Conservation (phyloP, 371 early-diverging fungal species). For the Dinochytrium kinnereticum region DNA sequence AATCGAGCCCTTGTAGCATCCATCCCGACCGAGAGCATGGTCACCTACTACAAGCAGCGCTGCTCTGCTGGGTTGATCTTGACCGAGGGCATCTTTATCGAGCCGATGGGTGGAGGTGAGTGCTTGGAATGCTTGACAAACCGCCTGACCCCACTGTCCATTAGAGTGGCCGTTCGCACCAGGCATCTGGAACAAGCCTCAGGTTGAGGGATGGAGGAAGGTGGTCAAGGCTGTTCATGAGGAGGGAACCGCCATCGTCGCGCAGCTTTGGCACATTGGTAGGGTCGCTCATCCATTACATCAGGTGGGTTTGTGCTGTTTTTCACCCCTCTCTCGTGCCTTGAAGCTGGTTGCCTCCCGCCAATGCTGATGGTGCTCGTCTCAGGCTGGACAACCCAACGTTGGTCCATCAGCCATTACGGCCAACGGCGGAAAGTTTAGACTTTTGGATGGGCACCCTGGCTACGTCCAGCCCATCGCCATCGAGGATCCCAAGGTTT, state of each 20-base stretch:
- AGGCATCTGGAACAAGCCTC: conserved; percentile 45
- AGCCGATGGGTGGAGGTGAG: conserved; percentile 42
- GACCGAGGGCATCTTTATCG: conserved; percentile 59
- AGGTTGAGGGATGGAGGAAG: conserved; percentile 62
- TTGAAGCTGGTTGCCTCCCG: too few relatives aligned
- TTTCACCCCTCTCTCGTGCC: too few relatives aligned
- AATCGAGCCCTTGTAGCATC: conserved; percentile 40
- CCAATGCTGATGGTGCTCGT: too few relatives aligned
- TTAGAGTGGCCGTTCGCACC: conserved; percentile 8
- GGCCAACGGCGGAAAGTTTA: conserved; percentile 35
- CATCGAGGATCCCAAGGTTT: conserved; percentile 26
- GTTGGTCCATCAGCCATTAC: conserved; percentile 47
- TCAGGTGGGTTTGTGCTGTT: background rate
- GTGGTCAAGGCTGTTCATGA: conserved; percentile 62
- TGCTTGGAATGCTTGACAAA: background rate
- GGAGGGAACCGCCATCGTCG: conserved; percentile 59
- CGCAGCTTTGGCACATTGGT: conserved; percentile 64
- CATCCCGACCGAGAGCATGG: conserved; percentile 50
- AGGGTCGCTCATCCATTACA: conserved; percentile 25
- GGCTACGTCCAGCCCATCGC: conserved; percentile 33
- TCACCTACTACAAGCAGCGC: conserved; percentile 60
- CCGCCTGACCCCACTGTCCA: background rate
- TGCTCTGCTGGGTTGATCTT: conserved; percentile 61
- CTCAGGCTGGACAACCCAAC: conserved; percentile 29
- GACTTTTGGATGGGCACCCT: conserved; percentile 24